Percentiles rank a stretch among this genome's conserved stretches.
phyloP scores from a whole-genome alignment of 495 filamentous ascomycete genomes.

The Podospora didyma region DNA sequence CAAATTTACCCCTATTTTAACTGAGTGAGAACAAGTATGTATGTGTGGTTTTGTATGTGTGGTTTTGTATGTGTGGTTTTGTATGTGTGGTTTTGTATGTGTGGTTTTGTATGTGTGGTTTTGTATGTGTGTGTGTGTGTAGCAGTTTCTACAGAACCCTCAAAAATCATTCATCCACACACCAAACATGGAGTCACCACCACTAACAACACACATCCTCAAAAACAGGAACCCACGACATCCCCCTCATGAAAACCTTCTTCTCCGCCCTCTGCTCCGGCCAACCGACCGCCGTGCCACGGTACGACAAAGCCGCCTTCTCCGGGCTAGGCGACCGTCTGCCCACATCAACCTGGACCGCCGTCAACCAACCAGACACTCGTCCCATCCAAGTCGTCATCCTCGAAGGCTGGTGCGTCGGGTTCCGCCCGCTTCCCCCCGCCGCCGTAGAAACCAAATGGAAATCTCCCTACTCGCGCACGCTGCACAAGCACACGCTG shows the following conservation, averaged over 20 bases:
- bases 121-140: too few species aligned
- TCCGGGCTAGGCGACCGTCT: constrained; percentile 75
- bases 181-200: neutral
- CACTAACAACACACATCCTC: neutral
- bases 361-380: constrained; percentile 54
- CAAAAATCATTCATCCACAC: too few species aligned
- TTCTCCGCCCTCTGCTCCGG: constrained; percentile 57
- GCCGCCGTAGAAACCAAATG: constrained; percentile 50
- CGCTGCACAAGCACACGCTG: constrained; percentile 54
- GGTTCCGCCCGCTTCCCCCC: constrained; percentile 65
- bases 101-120: too few species aligned
- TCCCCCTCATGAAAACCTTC: constrained; percentile 57
- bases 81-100: too few species aligned
- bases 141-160: too few species aligned
- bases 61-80: too few species aligned
- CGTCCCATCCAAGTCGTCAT: constrained; percentile 60
- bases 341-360: constrained; percentile 55
- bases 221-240: constrained; percentile 72
- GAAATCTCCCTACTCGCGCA: constrained; percentile 41
- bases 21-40: too few species aligned
- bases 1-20: neutral
- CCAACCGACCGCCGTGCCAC: constrained; percentile 58
- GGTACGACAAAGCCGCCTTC: constrained; percentile 81
- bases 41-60: too few species aligned
- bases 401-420: constrained; percentile 92